These are phyloP conservation scores for Tuber umbilicatum DNA, from an alignment of 495 filamentous ascomycete species.

Conservation along the genomic window DNA sequence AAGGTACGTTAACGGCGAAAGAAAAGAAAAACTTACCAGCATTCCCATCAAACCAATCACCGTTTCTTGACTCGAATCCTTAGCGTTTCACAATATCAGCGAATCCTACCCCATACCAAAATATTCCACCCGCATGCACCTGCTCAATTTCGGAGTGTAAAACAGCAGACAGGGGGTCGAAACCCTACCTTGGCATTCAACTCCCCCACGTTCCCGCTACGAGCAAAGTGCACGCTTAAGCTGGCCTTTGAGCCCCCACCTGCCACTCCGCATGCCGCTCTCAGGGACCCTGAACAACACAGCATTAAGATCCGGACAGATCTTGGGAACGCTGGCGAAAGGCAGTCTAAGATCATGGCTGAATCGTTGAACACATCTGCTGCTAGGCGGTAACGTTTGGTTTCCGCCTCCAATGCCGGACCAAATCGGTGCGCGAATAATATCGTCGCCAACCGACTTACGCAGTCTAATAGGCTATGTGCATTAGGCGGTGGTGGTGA, in stretches of 20 bases:
- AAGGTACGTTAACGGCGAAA: constrained; percentile 13
- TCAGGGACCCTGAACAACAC: constrained; percentile 66
- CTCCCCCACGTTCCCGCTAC: constrained; percentile 81
- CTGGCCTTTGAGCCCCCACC: constrained; percentile 85
- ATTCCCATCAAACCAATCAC: constrained; percentile 85
- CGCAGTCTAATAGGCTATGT: constrained; percentile 42
- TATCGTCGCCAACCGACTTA: constrained; percentile 81
- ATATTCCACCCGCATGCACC: constrained; percentile 6
- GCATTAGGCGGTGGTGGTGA: background rate
- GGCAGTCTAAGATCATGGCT: constrained; percentile 80
- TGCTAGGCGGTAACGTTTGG: constrained; percentile 83
- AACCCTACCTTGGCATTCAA: constrained; percentile 60
- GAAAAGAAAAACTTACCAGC: constrained; percentile 54
- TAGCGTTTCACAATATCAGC: constrained; percentile 45
- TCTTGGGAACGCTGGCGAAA: constrained; percentile 73
- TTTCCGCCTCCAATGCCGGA: constrained; percentile 84
- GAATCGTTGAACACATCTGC: constrained; percentile 91
- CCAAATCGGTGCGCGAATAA: constrained; percentile 81
- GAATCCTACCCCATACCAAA: background rate
- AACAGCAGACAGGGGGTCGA: background rate
- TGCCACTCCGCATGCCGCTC: constrained; percentile 81
- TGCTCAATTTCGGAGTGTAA: background rate
- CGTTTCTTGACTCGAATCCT: constrained; percentile 96
- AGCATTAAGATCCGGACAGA: constrained; percentile 61
- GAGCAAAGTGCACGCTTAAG: constrained; percentile 85